Conservation (phyloP, 345 rosid genomes). For the Erodium maritimum region DNA sequence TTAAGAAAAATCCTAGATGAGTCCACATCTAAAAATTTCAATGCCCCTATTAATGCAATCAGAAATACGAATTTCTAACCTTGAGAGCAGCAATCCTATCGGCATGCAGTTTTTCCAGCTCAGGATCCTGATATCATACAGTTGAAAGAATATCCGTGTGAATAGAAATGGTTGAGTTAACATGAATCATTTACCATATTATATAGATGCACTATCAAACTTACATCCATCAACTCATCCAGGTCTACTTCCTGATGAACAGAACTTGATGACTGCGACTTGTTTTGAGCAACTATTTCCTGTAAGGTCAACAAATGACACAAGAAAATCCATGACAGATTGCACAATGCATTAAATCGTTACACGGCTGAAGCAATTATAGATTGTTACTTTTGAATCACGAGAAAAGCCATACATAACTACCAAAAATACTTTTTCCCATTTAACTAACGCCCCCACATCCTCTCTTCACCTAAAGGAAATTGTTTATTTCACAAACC, state of each 20-base stretch:
- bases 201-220: constrained; percentile 13
- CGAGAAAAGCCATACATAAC: too few relatives aligned
- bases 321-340: neutral
- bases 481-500: too few relatives aligned
- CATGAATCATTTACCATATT: neutral
- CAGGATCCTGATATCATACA: constrained; percentile 62
- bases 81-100: constrained; percentile 87
- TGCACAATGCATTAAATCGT: neutral
- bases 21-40: neutral
- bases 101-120: constrained; percentile 80
- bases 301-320: constrained; percentile 16
- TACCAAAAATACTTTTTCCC: too few relatives aligned
- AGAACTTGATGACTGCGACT: constrained; percentile 48
- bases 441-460: too few relatives aligned
- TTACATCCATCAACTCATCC: constrained; percentile 93
- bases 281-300: constrained; percentile 66
- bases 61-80: constrained; percentile 29
- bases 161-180: neutral
- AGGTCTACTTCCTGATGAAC: constrained; percentile 65
- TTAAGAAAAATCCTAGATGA: constrained; percentile 3
- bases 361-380: neutral
- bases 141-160: neutral
- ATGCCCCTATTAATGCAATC: constrained; percentile 1
- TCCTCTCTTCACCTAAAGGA: too few relatives aligned
- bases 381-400: too few relatives aligned